phyloP scores from a whole-genome alignment of 2,329 filamentous ascomycete species.

The Aspergillus quadrilineatus region DNA sequence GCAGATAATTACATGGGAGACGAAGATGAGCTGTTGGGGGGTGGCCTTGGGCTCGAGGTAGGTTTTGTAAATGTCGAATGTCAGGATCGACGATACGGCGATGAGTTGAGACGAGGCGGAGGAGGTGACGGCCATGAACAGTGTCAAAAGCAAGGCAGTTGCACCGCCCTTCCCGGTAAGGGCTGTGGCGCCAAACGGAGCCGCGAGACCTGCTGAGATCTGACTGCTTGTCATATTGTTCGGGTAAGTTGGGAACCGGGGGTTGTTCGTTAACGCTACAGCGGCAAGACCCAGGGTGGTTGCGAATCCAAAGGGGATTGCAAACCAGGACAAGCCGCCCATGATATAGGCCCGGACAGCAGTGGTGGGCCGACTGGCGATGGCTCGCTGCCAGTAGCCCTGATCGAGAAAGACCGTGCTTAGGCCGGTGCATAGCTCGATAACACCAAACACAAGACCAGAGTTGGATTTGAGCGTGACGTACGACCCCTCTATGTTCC shows the following conservation, averaged over 20 bases:
- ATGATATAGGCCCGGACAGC: slow-evolving; percentile 45
- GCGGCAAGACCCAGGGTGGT: slow-evolving; percentile 50
- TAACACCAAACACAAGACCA: slow-evolving; percentile 40
- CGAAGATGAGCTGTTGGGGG: slow-evolving; percentile 49
- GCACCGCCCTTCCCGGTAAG: slow-evolving; percentile 41
- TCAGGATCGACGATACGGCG: slow-evolving; percentile 52
- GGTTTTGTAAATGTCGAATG: slow-evolving; percentile 54
- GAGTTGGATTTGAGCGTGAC: slow-evolving; percentile 39
- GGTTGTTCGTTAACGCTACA: slow-evolving; percentile 45
- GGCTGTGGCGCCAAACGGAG: slow-evolving; percentile 34
- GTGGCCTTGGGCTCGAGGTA: slow-evolving; percentile 49
- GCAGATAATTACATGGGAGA: slow-evolving; percentile 52
- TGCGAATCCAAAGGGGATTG: slow-evolving; percentile 52
- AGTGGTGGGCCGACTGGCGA: slow-evolving; percentile 43
- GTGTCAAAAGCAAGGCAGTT: slow-evolving; percentile 32
- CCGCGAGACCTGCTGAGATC: slow-evolving; percentile 35
- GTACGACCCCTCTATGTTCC: slow-evolving; percentile 35
- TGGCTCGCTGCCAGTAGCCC: slow-evolving; percentile 48
- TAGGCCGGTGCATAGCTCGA: slow-evolving; percentile 41
- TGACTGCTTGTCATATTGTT: slow-evolving; percentile 28
- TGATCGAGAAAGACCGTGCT: slow-evolving; percentile 41
- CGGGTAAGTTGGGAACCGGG: slow-evolving; percentile 55
- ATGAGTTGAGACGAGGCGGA: slow-evolving; percentile 53
- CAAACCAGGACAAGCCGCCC: slow-evolving; percentile 40
- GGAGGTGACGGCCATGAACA: slow-evolving; percentile 45